Evolutionary conservation across 2,329 filamentous ascomycete genomes (phyloP).

Genomic region (Scedosporium aurantiacum): DNA sequence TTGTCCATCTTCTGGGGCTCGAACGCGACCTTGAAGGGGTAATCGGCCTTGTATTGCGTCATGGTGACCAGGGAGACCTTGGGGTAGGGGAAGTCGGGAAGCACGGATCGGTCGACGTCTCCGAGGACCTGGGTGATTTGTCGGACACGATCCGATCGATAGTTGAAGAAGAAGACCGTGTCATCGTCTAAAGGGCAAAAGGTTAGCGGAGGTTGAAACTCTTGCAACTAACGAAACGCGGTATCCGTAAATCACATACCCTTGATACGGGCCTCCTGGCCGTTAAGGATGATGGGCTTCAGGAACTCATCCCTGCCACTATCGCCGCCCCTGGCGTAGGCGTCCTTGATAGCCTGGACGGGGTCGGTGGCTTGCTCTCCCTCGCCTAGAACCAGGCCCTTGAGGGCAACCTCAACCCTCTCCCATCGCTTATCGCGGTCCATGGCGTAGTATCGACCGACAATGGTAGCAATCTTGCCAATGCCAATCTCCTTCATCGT

Average conservation of each 20-base stretch:
- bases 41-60: constrained; percentile 97
- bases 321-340: constrained; percentile 61
- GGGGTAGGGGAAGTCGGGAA: constrained; percentile 86
- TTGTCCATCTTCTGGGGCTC: constrained; percentile 93
- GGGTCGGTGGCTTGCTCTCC: constrained; percentile 79
- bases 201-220: constrained; percentile 6
- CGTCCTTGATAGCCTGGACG: constrained; percentile 73
- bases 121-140: constrained; percentile 93
- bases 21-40: constrained; percentile 85
- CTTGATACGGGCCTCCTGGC: constrained; percentile 75
- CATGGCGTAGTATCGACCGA: constrained; percentile 97
- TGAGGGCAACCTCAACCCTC: constrained; percentile 77
- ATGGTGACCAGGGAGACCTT: constrained; percentile 89
- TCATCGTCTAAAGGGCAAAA: constrained; percentile 65
- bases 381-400: constrained; percentile 75
- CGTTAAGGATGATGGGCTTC: constrained; percentile 91
- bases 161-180: constrained; percentile 99
- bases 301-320: constrained; percentile 92
- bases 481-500: constrained; percentile 73
- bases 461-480: constrained; percentile 83
- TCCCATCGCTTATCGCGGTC: constrained; percentile 99
- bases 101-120: constrained; percentile 80
- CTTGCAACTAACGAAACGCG: background rate
- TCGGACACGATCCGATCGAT: constrained; percentile 92
- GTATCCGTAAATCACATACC: constrained; percentile 35